Base-by-base conservation (phyloP, 805 yeast genomes). In the Kluyveromyces dobzhanskii region DNA sequence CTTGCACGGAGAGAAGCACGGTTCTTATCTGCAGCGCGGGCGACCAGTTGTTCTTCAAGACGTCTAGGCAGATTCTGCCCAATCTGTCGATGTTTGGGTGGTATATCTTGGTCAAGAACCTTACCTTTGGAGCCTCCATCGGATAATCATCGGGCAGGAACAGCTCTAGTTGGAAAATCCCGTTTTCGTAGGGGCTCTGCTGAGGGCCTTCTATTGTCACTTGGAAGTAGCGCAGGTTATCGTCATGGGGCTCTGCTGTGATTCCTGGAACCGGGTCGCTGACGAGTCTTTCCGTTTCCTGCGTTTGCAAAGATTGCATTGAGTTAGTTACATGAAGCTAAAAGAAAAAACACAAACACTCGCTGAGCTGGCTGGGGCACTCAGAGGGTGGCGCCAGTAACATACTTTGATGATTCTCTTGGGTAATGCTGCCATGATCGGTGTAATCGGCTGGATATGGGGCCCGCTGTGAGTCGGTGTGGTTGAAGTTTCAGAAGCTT, bases 191-290 rank as follows among this genome's bases (percentile, higher is more conserved):
- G 1, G 98, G 97, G 1, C 95, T 84, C 38, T 82, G 80, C 23
- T 73, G 69, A 8, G 98, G 98, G 0, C 98, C 98, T 43, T 85
- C 86, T 44, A 92, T 81, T 2, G 85, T 76, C 18, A 92, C 98
- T 47, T 86, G 85, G 54, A 92, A 92, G 60, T 90, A 86, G 49
- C 98, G 76, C 47, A 92, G 68, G 61, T 92, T 92, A 46, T 88
- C 96, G 41, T 90, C 97, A 43, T 85, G 94, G 5, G 99, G 98
- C 21, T 69, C 73, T 2, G 97, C 98, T 0, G 80, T 73, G 51
- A 92, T 92, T 2, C 97, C 98, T 3, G 96, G 94, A 1, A 90
- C 97, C 1, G 98, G 97, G 53, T 92, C 99, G 28, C 86, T 79
- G 17, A 81, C 81, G 30, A 92, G 68, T 46, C 96, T 71, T 57